phyloP scores from a whole-genome alignment of 1,139 yeast species.

The Dujonia santamariae region DNA sequence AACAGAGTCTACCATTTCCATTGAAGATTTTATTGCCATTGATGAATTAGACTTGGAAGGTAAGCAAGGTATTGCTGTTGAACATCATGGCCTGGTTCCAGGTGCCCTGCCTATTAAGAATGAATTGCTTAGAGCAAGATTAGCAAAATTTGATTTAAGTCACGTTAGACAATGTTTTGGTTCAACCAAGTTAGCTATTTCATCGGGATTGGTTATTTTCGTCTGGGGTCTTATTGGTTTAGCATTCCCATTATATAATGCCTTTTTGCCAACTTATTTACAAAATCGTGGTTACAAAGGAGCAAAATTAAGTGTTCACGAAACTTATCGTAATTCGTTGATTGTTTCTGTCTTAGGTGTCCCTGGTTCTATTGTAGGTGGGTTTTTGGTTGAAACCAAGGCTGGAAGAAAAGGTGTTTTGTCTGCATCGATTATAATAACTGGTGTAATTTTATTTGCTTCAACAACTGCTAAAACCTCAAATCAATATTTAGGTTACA shows the following conservation, averaged over 20 bases:
- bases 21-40: conserved; percentile 28
- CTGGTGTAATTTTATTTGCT: conserved; percentile 39
- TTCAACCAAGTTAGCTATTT: conserved; percentile 28
- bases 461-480: conserved; percentile 42
- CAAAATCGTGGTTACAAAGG: conserved; percentile 32
- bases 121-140: conserved; percentile 22
- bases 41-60: conserved; percentile 18
- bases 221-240: conserved; percentile 45
- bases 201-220: conserved; percentile 32
- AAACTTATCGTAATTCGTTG: conserved; percentile 38
- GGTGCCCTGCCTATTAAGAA: conserved; percentile 9
- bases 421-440: conserved; percentile 27
- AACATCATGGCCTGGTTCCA: no score
- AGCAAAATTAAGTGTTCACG: conserved; percentile 29
- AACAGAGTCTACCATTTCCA: conserved; percentile 19
- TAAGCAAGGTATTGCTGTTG: background rate
- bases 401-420: conserved; percentile 43
- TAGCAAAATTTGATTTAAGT: conserved; percentile 25
- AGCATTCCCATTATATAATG: conserved; percentile 45
- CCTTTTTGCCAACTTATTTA: conserved; percentile 39
- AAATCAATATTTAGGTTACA: conserved; percentile 42
- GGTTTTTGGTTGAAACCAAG: conserved; percentile 33
- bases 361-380: conserved; percentile 42
- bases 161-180: conserved; percentile 38
- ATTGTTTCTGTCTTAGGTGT: conserved; percentile 41